phyloP scores from a whole-genome alignment of 2,329 filamentous ascomycete species.

The Penicillium olsonii region DNA sequence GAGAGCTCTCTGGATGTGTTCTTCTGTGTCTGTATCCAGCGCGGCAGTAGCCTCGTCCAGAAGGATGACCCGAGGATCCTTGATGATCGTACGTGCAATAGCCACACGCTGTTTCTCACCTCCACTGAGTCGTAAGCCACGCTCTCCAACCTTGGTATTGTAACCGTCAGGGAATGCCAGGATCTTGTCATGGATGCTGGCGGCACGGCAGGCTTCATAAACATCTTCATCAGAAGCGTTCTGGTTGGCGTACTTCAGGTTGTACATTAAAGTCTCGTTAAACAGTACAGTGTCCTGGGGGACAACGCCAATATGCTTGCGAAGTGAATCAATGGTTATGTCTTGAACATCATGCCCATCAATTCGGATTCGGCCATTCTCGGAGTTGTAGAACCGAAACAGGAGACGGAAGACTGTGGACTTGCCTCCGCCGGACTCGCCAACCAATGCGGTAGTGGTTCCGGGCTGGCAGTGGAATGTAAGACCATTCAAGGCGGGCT shows the following conservation, averaged over 20 bases:
- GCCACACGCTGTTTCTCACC: conserved; percentile 93
- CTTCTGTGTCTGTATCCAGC: conserved; percentile 86
- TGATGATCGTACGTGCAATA: conserved; percentile 89
- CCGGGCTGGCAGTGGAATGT: conserved; percentile 84
- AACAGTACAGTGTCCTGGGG: conserved; percentile 95
- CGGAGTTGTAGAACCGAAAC: conserved; percentile 92
- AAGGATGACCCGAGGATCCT: conserved; percentile 88
- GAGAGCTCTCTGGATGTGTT: conserved; percentile 87
- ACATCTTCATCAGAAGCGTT: conserved; percentile 78
- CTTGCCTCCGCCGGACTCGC: conserved; percentile 95
- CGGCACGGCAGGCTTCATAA: conserved; percentile 76
- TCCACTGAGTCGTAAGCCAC: conserved; percentile 81
- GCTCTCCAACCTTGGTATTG: conserved; percentile 85
- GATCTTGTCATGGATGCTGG: conserved; percentile 91
- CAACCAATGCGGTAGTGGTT: conserved; percentile 92
- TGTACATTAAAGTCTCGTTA: conserved; percentile 94
- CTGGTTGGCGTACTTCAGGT: conserved; percentile 85
- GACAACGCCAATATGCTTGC: conserved; percentile 89
- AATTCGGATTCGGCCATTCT: conserved; percentile 76
- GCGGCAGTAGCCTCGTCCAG: conserved; percentile 92
- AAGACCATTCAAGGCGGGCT: conserved; percentile 79
- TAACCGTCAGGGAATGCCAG: conserved; percentile 86
- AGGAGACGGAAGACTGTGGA: conserved; percentile 94
- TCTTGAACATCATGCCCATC: conserved; percentile 83
- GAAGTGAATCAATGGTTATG: conserved; percentile 89